These are phyloP conservation scores for Tetrahymena malaccensis DNA, from an alignment of 73 alveolate species.

Conservation along the genomic window DNA sequence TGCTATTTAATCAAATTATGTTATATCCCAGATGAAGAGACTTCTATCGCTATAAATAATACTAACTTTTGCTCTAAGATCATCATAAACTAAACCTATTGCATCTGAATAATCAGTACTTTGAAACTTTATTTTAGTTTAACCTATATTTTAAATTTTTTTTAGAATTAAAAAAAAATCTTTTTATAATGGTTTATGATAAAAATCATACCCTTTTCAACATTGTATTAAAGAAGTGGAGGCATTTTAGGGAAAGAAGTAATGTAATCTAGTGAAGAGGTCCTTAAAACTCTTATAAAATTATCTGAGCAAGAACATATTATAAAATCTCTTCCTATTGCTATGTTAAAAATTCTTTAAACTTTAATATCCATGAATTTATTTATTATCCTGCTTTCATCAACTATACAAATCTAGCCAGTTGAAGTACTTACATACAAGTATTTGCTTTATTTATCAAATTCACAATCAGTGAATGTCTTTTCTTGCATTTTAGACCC, in stretches of 20 bases:
- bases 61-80: conserved; percentile 50
- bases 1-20: conserved; percentile 49
- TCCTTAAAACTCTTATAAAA: conserved; percentile 69
- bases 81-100: conserved; percentile 66
- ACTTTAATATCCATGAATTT: conserved; percentile 94
- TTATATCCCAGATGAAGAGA: conserved; percentile 90
- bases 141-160: background rate
- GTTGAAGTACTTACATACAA: conserved; percentile 74
- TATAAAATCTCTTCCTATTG: conserved; percentile 54
- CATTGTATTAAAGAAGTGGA: conserved; percentile 86
- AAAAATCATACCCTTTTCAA: conserved; percentile 56
- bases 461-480: conserved; percentile 49
- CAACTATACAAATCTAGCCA: conserved; percentile 73
- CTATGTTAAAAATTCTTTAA: conserved; percentile 59
- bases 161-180: too few species aligned
- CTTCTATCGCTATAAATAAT: conserved; percentile 88
- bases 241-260: conserved; percentile 90
- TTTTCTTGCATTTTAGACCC: conserved; percentile 48
- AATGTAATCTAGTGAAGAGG: conserved; percentile 70
- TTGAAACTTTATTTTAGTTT: conserved; percentile 10
- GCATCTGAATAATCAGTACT: conserved; percentile 72
- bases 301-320: conserved; percentile 95
- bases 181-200: too few species aligned
- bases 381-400: conserved; percentile 55
- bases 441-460: conserved; percentile 47